Evolutionary conservation across 805 yeast species (phyloP), one percentile per base, ranked within the genome.

Genomic region (Zygoascus tannicola): DNA sequence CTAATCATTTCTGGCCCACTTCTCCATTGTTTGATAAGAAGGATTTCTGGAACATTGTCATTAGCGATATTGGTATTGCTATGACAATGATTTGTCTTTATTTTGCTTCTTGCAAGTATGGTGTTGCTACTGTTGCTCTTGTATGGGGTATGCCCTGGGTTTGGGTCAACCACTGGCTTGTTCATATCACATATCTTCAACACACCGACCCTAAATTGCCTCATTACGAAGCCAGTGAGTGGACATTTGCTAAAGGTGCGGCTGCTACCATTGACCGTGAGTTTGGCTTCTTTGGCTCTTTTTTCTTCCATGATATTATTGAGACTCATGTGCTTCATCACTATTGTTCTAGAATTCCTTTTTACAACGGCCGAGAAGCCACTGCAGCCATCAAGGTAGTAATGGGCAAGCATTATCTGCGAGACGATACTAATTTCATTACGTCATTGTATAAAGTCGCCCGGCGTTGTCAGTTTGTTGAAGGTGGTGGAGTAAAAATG

Each of bases 271-370:
- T 85, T 50, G 95, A 85, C 65, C 72, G 95, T 58, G 78, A 83
- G 58, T 81, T 83, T 59, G 88, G 90, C 23, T 80, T 84, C 60
- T 69, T 81, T 50, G 95, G 95, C 46, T 69, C 75, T 59, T 75
- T 75, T 71, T 68, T 82, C 56, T 81, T 85, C 78, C 95, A 85
- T 65, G 94, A 83, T 62, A 85, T 85, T 58, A 84, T 85, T 58
- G 95, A 85, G 68, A 85, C 95, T 43, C 95, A 85, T 61, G 94
- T 85, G 44, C 72, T 81, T 56, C 95, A 85, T 67, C 95, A 85
- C 67, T 85, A 75, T 63, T 79, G 76, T 50, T 80, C 88, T 8
- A 71, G 94, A 63, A 83, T 85, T 53, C 95, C 95, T 39, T 85
- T 85, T 69, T 85, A 85, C 72, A 80, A 83, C 56, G 94, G 51